phyloP scores from a whole-genome alignment of 306 rosid genomes.

The Quercus robur region DNA sequence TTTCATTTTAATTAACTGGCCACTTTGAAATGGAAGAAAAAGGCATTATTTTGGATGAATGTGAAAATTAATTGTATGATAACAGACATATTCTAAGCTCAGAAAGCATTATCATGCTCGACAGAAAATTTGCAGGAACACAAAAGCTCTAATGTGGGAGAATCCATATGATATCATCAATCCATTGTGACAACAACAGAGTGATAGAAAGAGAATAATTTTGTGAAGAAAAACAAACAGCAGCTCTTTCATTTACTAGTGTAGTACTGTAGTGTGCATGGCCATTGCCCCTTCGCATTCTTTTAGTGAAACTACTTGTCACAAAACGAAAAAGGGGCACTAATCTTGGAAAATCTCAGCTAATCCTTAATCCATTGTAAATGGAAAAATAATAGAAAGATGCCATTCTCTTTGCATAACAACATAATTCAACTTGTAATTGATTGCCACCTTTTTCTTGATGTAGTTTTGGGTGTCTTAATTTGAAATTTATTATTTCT shows the following conservation, averaged over 20 bases:
- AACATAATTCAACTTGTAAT: background rate
- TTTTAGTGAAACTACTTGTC: background rate
- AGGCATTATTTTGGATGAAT: background rate
- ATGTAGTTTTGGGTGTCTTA: conserved; percentile 20
- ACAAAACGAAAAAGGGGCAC: background rate
- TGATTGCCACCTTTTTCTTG: background rate
- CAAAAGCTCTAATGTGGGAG: background rate
- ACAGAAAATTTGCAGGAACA: background rate
- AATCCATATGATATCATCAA: background rate
- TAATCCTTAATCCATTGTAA: background rate
- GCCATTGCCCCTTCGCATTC: no score
- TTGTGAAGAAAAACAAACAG: background rate
- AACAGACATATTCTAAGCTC: background rate
- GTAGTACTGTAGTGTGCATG: background rate
- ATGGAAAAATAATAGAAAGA: background rate
- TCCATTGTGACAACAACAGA: background rate
- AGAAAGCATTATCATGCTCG: background rate
- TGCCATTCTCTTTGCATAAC: background rate
- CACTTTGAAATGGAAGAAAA: background rate
- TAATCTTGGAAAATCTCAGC: background rate
- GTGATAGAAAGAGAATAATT: background rate
- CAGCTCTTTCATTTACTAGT: background rate
- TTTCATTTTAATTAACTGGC: background rate
- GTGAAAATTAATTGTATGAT: background rate
- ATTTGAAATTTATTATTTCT: conserved; percentile 13